Evolutionary conservation across 2,329 filamentous ascomycete genomes (phyloP).

Genomic region (Colletotrichum orbiculare): DNA sequence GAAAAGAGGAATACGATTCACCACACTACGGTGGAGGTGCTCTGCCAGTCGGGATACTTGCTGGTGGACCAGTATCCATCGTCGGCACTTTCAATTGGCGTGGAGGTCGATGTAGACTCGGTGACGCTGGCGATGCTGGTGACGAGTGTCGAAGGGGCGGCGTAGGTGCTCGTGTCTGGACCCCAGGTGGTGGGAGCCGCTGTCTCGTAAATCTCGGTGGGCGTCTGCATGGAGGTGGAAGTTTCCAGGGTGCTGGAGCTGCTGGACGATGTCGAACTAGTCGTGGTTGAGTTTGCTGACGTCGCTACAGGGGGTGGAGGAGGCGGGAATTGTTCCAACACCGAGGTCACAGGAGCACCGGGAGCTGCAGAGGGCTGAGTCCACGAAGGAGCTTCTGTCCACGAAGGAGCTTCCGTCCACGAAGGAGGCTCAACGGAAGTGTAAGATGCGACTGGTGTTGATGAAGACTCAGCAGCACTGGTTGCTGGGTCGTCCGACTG

Average conservation of each 20-base stretch:
- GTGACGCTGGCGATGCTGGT: constrained; percentile 35
- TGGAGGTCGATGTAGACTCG: constrained; percentile 39
- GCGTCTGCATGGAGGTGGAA: not conserved
- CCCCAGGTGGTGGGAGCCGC: constrained; percentile 35
- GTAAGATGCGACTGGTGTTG: not conserved
- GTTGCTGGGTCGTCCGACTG: not conserved
- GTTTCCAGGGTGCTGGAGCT: not conserved
- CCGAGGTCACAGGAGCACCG: too few species aligned
- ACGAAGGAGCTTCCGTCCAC: constrained; percentile 2
- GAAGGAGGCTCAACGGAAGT: constrained; percentile 3
- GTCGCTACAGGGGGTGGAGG: not conserved
- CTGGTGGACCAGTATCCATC: constrained; percentile 59
- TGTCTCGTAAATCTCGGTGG: constrained; percentile 35
- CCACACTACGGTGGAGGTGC: constrained; percentile 43
- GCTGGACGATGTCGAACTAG: constrained; percentile 1
- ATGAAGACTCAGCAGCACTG: not conserved
- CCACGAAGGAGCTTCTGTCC: constrained; percentile 8
- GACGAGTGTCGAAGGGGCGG: constrained; percentile 36
- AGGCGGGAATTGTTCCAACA: too few species aligned
- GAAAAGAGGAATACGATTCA: not conserved
- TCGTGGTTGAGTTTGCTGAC: constrained; percentile 18
- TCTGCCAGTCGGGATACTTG: constrained; percentile 56
- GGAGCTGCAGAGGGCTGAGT: constrained; percentile 2
- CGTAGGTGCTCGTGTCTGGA: constrained; percentile 22
- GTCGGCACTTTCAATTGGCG: constrained; percentile 46